Base-by-base conservation (phyloP, 345 rosid species). In the Alliaria petiolata region DNA sequence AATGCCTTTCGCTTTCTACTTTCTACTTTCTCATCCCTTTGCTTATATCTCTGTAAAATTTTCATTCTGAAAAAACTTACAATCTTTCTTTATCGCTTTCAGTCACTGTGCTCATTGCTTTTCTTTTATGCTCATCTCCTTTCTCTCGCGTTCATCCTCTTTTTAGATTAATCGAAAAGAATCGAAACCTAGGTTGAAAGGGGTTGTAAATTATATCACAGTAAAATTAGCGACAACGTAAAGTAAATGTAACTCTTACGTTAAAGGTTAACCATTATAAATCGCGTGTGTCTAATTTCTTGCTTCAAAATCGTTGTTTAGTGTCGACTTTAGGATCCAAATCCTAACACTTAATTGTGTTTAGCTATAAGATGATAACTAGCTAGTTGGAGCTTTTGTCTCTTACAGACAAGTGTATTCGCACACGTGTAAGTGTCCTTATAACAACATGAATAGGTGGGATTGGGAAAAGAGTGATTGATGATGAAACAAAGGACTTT, bases 401-500 rank as follows among this genome's bases (percentile, higher is more conserved):
- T 35, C 34, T 4, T n/a, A n/a, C n/a, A n/a, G n/a, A n/a, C n/a
- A n/a, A n/a, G n/a, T n/a, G n/a, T 33, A 20, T 58, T 30, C 0
- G 38, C 6, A 25, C 1, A 45, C 3, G 36, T 10, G 46, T 0
- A 22, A 46, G 34, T 65, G 52, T 74, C 57, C 26, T 51, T 43
- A 25, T 52, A 43, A 16, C 26, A 75, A 67, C 57, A 75, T 67
- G 69, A 67, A 61, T 53, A 51, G 58, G 49, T 74, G 62, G 62
- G 11, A 16, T 16, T 19, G 67, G 35, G 26, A 61, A 61, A 60
- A 31, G 51, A 50, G 52, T 44, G 57, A 42, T 34, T 43, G 69
- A 75, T 75, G 78, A 75, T 75, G 78, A 61, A 35, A 60, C 69
- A 61, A 60, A 60, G 52, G 79, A 68, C 69, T 68, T 45, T 42